Evolutionary conservation across 768 basidiomycete genomes (phyloP).

Genomic region (Lactarius hengduanensis): DNA sequence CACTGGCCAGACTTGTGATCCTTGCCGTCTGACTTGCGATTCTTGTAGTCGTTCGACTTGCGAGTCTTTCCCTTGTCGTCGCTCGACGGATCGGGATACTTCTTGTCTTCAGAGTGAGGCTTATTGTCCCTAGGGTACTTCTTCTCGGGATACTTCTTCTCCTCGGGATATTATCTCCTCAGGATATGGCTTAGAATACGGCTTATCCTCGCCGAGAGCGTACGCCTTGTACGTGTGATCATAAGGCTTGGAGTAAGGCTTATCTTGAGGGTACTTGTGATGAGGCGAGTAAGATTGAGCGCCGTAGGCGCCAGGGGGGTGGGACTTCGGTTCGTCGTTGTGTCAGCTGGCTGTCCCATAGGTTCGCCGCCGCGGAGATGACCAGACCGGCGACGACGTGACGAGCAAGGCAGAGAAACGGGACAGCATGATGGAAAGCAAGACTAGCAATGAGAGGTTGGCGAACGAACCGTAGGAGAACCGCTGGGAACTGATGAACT

Average conservation of each 20-base stretch:
- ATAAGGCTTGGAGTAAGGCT: background rate
- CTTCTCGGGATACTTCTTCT: background rate
- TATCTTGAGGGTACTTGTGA: background rate
- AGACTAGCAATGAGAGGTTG: slow-evolving; percentile 9
- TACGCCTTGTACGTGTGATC: background rate
- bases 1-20: background rate
- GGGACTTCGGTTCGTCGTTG: slow-evolving; percentile 5
- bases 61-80: background rate
- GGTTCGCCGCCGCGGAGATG: slow-evolving; percentile 23
- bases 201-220: background rate
- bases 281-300: background rate
- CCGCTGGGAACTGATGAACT: slow-evolving; percentile 16
- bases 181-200: background rate
- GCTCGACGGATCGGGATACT: background rate
- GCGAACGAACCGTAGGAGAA: slow-evolving; percentile 14
- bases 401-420: slow-evolving; percentile 23
- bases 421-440: slow-evolving; percentile 24
- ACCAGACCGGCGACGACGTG: slow-evolving; percentile 20
- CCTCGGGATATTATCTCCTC: background rate
- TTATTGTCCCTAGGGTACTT: background rate
- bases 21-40: background rate
- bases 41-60: background rate
- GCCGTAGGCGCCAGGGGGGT: slow-evolving; percentile 8
- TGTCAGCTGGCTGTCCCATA: slow-evolving; percentile 6
- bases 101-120: background rate